Evolutionary conservation across 202 grass and related monocot genomes (phyloP), one percentile per base, ranked within the genome.

Genomic region (Carex arenaria): DNA sequence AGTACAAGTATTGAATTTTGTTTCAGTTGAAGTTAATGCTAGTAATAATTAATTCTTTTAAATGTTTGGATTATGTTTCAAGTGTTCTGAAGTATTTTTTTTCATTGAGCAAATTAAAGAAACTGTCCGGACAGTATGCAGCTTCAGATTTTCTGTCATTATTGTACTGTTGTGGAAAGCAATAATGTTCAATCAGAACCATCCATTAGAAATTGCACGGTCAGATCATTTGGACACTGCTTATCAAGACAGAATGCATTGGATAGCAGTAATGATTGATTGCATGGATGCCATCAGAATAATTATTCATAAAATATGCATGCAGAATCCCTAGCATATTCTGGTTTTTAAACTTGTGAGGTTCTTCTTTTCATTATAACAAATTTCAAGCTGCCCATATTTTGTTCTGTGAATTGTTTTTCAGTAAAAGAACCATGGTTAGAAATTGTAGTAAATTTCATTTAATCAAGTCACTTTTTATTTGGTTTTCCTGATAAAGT

Each of bases 11-110:
- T 12, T 82, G 63, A 62, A 62, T 19, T 80, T 43, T 34, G 12
- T 82, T 82, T 82, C 10, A 26, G 62, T 82, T 54, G 22, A 34
- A 54, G 45, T 67, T 69, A 47, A n/a, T 62, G 22, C 6, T 17
- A 17, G 78, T n/a, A 67, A 67, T 82, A 52, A 82, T 82, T 49
- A 0, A 56, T 67, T 53, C 26, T 82, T 67, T 56, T 17, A 20
- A 51, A 65, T 31, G 20, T 5, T 65, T 1, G 0, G 10, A 38
- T 49, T 81, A 30, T 81, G 28, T 47, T 81, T 26, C 20, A 81
- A 51, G 42, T 45, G 10, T 47, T 31, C 12, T 14, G 12, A 42
- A 64, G 56, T 47, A 47, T 10, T 81, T 61, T 11, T 51, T 38
- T 63, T 49, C 26, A 55, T 28, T 54, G 26, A 15, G 72, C 14